A percentile compares a stretch with the other conserved stretches of the same genome.
Conservation (phyloP, 176 grass and related monocot genomes). For the Avena eriantha region DNA sequence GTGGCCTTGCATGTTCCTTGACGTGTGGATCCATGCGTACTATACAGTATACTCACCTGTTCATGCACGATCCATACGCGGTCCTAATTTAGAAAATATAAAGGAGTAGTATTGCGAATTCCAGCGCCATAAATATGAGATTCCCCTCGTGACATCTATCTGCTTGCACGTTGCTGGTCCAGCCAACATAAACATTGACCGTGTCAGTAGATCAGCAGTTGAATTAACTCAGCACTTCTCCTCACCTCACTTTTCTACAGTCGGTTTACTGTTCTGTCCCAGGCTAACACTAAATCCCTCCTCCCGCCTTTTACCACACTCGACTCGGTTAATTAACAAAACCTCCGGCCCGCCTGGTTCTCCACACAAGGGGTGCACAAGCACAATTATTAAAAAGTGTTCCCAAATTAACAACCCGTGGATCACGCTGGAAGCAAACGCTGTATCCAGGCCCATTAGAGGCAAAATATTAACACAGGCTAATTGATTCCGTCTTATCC, state of each 20-base stretch:
- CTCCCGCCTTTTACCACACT: neutral
- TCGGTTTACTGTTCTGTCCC: slow-evolving; percentile 37
- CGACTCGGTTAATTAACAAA: no score
- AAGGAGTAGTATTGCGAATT: neutral
- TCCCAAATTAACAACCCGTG: neutral
- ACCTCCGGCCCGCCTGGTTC: no score
- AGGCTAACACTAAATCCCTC: neutral
- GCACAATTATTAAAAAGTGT: neutral
- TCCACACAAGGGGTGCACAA: neutral
- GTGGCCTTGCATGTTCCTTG: slow-evolving; percentile 34
- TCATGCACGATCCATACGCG: neutral
- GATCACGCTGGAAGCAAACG: slow-evolving; percentile 4
- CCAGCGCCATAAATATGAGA: slow-evolving; percentile 29
- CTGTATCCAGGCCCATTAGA: neutral
- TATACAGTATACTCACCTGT: neutral
- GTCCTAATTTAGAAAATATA: neutral
- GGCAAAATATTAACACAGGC: neutral
- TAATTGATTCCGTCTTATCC: neutral
- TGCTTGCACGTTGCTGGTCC: slow-evolving; percentile 18
- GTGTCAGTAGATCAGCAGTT: slow-evolving; percentile 52
- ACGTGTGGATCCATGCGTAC: neutral
- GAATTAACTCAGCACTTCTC: slow-evolving; percentile 27
- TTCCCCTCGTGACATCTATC: slow-evolving; percentile 36
- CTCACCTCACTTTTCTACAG: slow-evolving; percentile 1
- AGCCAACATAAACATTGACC: slow-evolving; percentile 42